Evolutionary conservation across 257 asterid species (phyloP), one percentile per base, ranked within the genome.

Genomic region (Solanum etuberosum): DNA sequence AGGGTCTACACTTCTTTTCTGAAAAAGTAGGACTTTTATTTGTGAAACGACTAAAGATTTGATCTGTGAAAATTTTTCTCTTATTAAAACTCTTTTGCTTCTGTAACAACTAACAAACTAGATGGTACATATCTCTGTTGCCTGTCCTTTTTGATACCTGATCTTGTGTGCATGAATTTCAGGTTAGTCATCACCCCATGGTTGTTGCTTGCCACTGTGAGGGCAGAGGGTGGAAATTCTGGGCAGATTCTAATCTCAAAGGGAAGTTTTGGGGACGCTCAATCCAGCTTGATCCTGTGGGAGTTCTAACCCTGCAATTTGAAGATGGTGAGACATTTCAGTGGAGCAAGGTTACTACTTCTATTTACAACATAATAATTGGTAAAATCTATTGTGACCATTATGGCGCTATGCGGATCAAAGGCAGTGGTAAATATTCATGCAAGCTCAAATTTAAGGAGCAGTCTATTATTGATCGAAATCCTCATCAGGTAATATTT

Each of bases 241-340:
- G 98, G 98, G 99, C 97, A 78, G 99, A 97, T 91, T 94, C 98
- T 78, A 97, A 96, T 89, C 99, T 97, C 71, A 96, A 97, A 92
- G 99, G 99, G 89, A 97, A 97, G 93, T 97, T 97, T 89, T 97
- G 99, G 99, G 99, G 99, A 4, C 97, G 99, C 78, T 97, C 99
- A 21, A 97, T 97, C 91, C 99, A 97, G 90, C 99, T 97, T 77
- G 99, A 97, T 90, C 99, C 99, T 65, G 95, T 97, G 81, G 99
- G 99, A 48, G 72, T 91, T 88, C 96, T 97, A 51, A 96, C 95
- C 87, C 93, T 97, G 89, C 97, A 95, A 91, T 97, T 97, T 88
- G 99, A 96, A 90, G 99, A 93, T 83, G 99, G 99, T 1, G 99
- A 97, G 90, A 94, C 98, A 80, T 95, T 97, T 91, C 95, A 96